phyloP scores from a whole-genome alignment of 1,284 basidiomycete species.

The Ustilago hordei region DNA sequence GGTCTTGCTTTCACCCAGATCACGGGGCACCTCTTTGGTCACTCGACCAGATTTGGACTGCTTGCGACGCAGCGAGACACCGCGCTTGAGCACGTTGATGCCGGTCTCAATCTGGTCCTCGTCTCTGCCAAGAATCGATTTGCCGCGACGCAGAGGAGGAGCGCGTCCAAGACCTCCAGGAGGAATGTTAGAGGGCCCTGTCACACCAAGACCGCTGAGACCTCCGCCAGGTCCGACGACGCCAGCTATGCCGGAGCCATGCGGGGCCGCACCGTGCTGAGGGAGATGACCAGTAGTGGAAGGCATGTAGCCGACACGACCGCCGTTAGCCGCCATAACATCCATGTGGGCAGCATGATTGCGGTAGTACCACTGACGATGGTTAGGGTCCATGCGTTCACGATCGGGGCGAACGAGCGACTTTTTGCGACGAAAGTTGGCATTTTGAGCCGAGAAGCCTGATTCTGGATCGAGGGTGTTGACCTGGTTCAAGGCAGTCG shows the following conservation, averaged over 20 bases:
- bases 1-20: slow-evolving; percentile 50
- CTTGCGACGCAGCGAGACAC: slow-evolving; percentile 64
- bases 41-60: slow-evolving; percentile 44
- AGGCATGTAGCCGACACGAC: slow-evolving; percentile 66
- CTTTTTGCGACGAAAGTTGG: slow-evolving; percentile 81
- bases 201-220: slow-evolving; percentile 66
- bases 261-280: slow-evolving; percentile 65
- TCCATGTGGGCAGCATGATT: slow-evolving; percentile 85
- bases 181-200: slow-evolving; percentile 52
- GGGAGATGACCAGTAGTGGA: slow-evolving; percentile 68
- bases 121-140: slow-evolving; percentile 68
- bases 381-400: slow-evolving; percentile 94
- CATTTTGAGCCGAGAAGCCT: slow-evolving; percentile 56
- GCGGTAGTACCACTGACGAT: slow-evolving; percentile 95
- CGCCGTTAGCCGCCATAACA: slow-evolving; percentile 50
- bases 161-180: slow-evolving; percentile 60
- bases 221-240: slow-evolving; percentile 66
- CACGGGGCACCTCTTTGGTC: slow-evolving; percentile 57
- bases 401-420: slow-evolving; percentile 92
- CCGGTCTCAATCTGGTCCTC: slow-evolving; percentile 68
- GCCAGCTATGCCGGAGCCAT: slow-evolving; percentile 49
- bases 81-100: slow-evolving; percentile 68
- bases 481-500: slow-evolving; percentile 38
- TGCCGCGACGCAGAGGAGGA: slow-evolving; percentile 64
- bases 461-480: slow-evolving; percentile 60